These are phyloP conservation scores for Gossypium davidsonii DNA, from an alignment of 441 rosid genomes.

Conservation along the genomic window DNA sequence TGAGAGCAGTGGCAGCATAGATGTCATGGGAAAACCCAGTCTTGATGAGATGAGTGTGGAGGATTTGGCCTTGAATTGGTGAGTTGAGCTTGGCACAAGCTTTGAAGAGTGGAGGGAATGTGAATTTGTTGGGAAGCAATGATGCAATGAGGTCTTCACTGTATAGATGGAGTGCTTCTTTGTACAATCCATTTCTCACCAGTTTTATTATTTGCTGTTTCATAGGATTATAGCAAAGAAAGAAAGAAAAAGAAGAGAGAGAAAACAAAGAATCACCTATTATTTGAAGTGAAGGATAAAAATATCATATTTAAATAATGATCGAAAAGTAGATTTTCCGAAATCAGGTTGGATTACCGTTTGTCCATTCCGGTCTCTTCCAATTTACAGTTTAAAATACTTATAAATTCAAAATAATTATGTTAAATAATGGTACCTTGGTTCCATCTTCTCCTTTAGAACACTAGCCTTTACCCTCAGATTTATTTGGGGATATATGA, in stretches of 20 bases:
- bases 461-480: no score
- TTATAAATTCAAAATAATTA: no score
- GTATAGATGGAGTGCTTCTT: constrained; percentile 26
- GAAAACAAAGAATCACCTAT: background rate
- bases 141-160: constrained; percentile 24
- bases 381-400: no score
- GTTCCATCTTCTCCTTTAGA: no score
- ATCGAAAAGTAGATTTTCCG: background rate
- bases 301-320: no score
- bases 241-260: background rate
- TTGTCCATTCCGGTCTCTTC: no score
- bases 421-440: no score
- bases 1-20: constrained; percentile 33
- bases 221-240: constrained; percentile 16
- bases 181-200: constrained; percentile 28
- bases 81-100: constrained; percentile 38
- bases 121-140: constrained; percentile 31
- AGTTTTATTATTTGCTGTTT: constrained; percentile 31
- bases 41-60: constrained; percentile 34
- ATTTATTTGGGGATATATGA: no score
- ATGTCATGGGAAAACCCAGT: constrained; percentile 33
- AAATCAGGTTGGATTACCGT: no score
- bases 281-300: background rate
- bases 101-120: constrained; percentile 52
- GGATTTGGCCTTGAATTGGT: constrained; percentile 28